Base-by-base conservation (phyloP, 176 grass and related monocot genomes). In the Triticum timopheevii region DNA sequence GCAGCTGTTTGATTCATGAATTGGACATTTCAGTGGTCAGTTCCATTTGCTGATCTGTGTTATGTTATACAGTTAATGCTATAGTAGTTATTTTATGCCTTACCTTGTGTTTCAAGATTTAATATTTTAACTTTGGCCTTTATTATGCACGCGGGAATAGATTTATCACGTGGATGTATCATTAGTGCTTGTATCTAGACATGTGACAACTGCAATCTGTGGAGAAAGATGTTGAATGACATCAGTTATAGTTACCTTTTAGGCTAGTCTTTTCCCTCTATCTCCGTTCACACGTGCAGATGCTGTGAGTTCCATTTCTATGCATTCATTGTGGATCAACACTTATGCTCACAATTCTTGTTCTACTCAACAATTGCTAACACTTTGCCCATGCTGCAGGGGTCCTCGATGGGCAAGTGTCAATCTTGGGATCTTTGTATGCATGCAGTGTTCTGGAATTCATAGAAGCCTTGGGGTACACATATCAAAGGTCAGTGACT, bases 391-490 rank as follows among this genome's bases (percentile, higher is more conserved):
- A 76, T 86, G 40, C 89, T 59, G 27, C 84, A 98, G 97, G 84
- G 97, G 94, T 80, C 97, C 97, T 35, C 88, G 97, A 91, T 98
- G 97, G 97, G 97, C 97, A 50, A 98, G 97, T 39, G 97, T 98
- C 74, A 98, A 98, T 88, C 80, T 98, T 20, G 97, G 97, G 36
- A 98, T 98, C 59, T 98, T 98, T 73, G 85, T 98, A 91, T 98
- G 97, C 68, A 98, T 98, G 97, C 92, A 93, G 22, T 98, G 97
- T 88, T 98, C 97, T 69, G 97, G 97, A 80, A 98, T 96, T 68
- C 97, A 98, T 87, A 92, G 97, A 94, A 98, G 97, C 85, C 92
- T 96, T 61, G 97, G 97, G 80, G 97, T 98, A 66, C 97, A 98
- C 59, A 98, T 98, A 91, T 98, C 97, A 45, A 98, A 98, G 97